Base-by-base conservation (phyloP, 345 rosid genomes). In the Aethionema arabicum region DNA sequence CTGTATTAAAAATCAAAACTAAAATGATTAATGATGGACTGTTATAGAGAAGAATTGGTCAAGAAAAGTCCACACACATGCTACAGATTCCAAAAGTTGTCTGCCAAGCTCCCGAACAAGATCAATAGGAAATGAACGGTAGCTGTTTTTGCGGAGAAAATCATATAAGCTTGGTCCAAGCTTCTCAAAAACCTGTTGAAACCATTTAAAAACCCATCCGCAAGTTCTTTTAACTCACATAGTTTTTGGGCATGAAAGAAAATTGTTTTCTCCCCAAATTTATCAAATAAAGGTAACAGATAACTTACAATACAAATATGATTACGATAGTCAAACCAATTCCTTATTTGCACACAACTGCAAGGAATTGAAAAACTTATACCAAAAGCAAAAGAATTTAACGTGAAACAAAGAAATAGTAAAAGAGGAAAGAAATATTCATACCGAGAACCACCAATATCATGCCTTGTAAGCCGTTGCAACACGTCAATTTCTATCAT, bases 311-410 rank as follows among this genome's bases (percentile, higher is more conserved):
- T 93, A 93, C 99, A 93, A 69, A 93, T 78, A 92, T 92, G 96
- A 84, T 90, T 90, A 87, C 96, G 97, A 93, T 90, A 87, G 97
- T 93, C 96, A 93, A 93, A 93, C 97, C 99, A 93, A 91, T 90
- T 85, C 97, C 90, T 82, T 84, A 93, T 80, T 83, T 90, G 97
- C 80, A 93, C 99, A 90, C 97, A 93, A 90, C 99, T 90, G 96
- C 97, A 90, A 90, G 78, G 95, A 93, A 87, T 77, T 73, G 83
- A 85, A 80, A 69, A 69, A 36, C 81, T 77, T 81, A 78, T 70
- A 77, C 84, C 78, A 77, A 76, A 65, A 72, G 63, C 67, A 72
- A 44, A 76, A 21, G 2, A 71, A 61, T 44, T 73, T 44, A 37
- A 33, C 54, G 59, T n/a, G 66, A 42, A 38, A 43, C 60, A 32